phyloP scores from a whole-genome alignment of 768 basidiomycete species.

The Boletus coccyginus region DNA sequence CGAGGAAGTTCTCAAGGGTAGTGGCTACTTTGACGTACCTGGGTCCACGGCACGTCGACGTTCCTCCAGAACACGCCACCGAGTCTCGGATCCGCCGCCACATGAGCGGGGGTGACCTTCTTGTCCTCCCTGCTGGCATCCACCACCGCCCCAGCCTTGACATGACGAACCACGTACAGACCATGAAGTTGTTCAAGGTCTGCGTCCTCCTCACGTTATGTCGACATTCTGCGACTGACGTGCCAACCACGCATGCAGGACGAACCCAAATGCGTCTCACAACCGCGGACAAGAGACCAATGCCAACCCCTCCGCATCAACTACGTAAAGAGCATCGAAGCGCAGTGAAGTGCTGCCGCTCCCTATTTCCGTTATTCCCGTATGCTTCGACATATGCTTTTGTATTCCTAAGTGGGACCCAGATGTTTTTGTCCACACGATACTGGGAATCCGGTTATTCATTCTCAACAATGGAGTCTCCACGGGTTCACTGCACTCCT shows the following conservation, averaged over 20 bases:
- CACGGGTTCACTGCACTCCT: too few species aligned
- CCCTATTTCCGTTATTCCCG: too few species aligned
- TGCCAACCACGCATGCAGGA: slow-evolving; percentile 48
- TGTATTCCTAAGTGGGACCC: neutral
- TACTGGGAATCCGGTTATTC: too few species aligned
- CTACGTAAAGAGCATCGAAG: slow-evolving; percentile 54
- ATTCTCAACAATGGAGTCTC: too few species aligned
- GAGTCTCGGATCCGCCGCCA: slow-evolving; percentile 81
- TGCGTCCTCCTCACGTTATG: neutral
- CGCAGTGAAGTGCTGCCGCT: slow-evolving; percentile 16
- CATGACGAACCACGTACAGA: slow-evolving; percentile 62
- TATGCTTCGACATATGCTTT: neutral
- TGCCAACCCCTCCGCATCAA: slow-evolving; percentile 55
- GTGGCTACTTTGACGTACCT: slow-evolving; percentile 81
- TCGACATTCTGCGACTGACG: neutral
- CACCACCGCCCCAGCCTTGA: slow-evolving; percentile 95
- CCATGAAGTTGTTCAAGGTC: slow-evolving; percentile 83
- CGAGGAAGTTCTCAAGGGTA: slow-evolving; percentile 85
- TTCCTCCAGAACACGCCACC: slow-evolving; percentile 52
- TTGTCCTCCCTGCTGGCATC: slow-evolving; percentile 85
- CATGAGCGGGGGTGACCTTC: slow-evolving; percentile 74
- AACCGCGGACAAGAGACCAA: slow-evolving; percentile 65
- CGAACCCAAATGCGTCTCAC: slow-evolving; percentile 90
- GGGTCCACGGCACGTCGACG: neutral
- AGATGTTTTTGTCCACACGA: too few species aligned